Conservation (phyloP, 1,139 yeast species). For the Kluyveromyces marxianus region DNA sequence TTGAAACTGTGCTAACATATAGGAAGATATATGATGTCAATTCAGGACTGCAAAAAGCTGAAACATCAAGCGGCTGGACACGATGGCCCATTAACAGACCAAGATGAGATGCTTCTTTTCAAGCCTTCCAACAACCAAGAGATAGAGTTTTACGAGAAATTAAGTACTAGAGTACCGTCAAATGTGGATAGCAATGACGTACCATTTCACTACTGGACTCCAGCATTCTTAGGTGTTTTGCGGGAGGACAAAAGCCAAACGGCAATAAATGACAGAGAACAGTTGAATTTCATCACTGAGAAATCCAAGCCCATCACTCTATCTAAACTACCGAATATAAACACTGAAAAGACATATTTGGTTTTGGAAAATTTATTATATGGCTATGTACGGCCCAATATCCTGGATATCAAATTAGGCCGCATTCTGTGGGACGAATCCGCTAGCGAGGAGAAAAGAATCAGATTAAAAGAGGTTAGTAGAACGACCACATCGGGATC, state of each 20-base stretch:
- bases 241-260: conserved; percentile 34
- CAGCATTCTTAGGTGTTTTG: conserved; percentile 37
- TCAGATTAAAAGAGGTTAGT: conserved; percentile 57
- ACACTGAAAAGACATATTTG: conserved; percentile 33
- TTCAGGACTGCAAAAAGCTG: conserved; percentile 15
- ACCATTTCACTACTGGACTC: conserved; percentile 48
- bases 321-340: no score
- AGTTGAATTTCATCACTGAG: conserved; percentile 8
- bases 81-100: conserved; percentile 61
- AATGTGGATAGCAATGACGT: conserved; percentile 30
- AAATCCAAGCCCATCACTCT: conserved; percentile 2
- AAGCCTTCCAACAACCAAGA: conserved; percentile 64
- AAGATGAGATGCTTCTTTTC: conserved; percentile 58
- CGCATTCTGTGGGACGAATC: conserved; percentile 55
- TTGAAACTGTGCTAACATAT: no score
- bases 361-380: conserved; percentile 67
- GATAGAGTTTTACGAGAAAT: conserved; percentile 53
- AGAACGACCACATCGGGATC: conserved; percentile 72
- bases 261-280: conserved; percentile 2
- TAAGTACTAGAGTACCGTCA: conserved; percentile 13
- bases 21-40: not conserved
- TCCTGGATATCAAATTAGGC: conserved; percentile 82
- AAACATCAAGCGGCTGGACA: conserved; percentile 81
- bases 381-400: conserved; percentile 59
- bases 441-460: conserved; percentile 51